These are phyloP conservation scores for Hibiscus tridactylites DNA, from an alignment of 345 rosid genomes.

Conservation along the genomic window DNA sequence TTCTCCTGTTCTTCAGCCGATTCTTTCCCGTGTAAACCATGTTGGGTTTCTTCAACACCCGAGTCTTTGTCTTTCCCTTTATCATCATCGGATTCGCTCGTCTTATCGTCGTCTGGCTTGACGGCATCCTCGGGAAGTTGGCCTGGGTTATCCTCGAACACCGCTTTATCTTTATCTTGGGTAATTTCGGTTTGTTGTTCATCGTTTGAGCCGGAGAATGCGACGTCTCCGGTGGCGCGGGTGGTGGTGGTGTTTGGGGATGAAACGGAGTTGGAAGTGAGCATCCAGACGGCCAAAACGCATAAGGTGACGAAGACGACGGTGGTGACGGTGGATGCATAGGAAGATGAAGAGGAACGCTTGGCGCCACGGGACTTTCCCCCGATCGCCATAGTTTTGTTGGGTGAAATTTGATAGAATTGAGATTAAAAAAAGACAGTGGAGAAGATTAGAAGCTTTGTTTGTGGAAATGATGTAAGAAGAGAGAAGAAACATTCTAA, in stretches of 20 bases:
- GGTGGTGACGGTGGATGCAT: constrained; percentile 58
- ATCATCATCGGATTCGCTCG: constrained; percentile 7
- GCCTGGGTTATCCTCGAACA: constrained; percentile 74
- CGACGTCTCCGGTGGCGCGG: constrained; percentile 10
- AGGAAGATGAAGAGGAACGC: constrained; percentile 40
- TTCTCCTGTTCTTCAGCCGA: constrained; percentile 35
- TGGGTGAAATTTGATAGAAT: constrained; percentile 1
- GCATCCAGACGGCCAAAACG: constrained; percentile 75
- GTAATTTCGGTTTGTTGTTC: constrained; percentile 4
- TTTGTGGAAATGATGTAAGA: constrained; percentile 30
- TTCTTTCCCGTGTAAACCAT: constrained; percentile 22
- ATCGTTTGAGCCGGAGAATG: constrained; percentile 20
- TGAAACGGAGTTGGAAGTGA: constrained; percentile 39
- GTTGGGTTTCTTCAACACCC: constrained; percentile 10
- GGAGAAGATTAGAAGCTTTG: constrained; percentile 25
- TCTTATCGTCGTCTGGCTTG: constrained; percentile 40
- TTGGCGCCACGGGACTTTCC: constrained; percentile 53
- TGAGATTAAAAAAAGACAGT: not conserved
- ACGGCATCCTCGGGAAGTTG: constrained; percentile 80
- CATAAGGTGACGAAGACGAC: constrained; percentile 56
- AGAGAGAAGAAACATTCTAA: constrained; percentile 32
- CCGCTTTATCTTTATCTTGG: constrained; percentile 23
- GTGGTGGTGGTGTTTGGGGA: constrained; percentile 33
- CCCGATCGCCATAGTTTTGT: constrained; percentile 36
- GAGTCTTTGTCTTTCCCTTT: constrained; percentile 7